A percentile compares a stretch with the other conserved stretches of the same genome.
These are phyloP conservation scores for Rheum nobile DNA, from an alignment of 148 eudicot species.

Conservation along the genomic window DNA sequence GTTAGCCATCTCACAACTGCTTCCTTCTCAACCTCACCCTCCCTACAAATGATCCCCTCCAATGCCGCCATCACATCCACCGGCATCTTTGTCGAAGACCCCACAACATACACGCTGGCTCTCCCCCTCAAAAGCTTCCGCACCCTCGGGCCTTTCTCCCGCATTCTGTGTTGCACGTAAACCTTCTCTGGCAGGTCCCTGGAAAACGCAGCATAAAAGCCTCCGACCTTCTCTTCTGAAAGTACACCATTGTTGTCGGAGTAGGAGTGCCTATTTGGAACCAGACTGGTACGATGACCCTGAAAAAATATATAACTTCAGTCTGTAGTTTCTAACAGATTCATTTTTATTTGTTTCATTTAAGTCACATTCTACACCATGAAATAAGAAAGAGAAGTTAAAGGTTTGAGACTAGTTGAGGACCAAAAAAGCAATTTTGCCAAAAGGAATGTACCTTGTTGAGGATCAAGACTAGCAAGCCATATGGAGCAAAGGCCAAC, in stretches of 20 bases:
- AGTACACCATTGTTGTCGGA: constrained; percentile 48
- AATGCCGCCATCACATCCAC: constrained; percentile 64
- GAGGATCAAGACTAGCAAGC: constrained; percentile 73
- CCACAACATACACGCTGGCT: constrained; percentile 66
- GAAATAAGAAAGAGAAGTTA: too few species aligned
- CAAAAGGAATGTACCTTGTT: constrained; percentile 23
- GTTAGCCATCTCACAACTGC: constrained; percentile 60
- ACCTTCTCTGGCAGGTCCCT: constrained; percentile 77
- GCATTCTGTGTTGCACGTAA: constrained; percentile 82
- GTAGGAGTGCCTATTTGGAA: constrained; percentile 61
- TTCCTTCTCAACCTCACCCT: constrained; percentile 54
- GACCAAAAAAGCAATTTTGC: too few species aligned
- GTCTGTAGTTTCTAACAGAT: too few species aligned
- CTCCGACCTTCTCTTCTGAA: constrained; percentile 79
- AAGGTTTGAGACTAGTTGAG: too few species aligned
- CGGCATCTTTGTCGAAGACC: constrained; percentile 88
- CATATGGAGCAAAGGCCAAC: constrained; percentile 82
- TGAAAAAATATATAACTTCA: constrained; percentile 17
- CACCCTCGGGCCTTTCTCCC: constrained; percentile 41
- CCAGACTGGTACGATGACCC: constrained; percentile 61
- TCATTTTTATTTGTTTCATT: too few species aligned
- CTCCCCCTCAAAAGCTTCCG: constrained; percentile 60
- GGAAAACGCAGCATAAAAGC: constrained; percentile 74
- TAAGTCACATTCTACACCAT: too few species aligned
- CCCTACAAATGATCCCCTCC: constrained; percentile 62